Evolutionary conservation across 2,329 filamentous ascomycete species (phyloP), one percentile per base, ranked within the genome.

Genomic region (Kalaharituber pfeilii): DNA sequence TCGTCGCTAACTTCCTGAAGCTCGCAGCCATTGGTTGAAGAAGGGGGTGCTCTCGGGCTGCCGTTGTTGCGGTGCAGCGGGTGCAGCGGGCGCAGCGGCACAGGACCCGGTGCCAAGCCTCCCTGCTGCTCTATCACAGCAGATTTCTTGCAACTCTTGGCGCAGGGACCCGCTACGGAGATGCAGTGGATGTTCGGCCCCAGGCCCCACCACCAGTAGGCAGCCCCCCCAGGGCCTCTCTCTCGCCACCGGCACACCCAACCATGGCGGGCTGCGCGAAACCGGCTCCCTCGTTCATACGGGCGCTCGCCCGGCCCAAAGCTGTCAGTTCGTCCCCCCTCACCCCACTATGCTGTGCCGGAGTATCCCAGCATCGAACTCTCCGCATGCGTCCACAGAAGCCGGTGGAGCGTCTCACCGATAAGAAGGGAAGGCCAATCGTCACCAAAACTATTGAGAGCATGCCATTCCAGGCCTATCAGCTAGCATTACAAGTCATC

Each of bases 381-480:
- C 18, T 47, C 42, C 42, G 42, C n/a, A 47, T 22, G n/a, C 13
- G 13, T 11, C 42, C 42, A 15, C 11, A 18, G n/a, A 47, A 47
- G 5, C 4, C 33, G 13, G 20, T 5, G 8, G 22, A 15, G 5
- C 42, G n/a, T 22, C 18, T 25, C 42, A 15, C 22, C 42, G 42
- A 47, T 22, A 25, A 47, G 26, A 30, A 11, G 3, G 13, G 30
- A 9, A 36, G 24, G 25, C 22, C 3, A 39, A 18, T 11, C 25
- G 28, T 26, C 33, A 27, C 15, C 44, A 55, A 57, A 27, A 63
- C 61, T 5, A 57, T 98, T 66, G 86, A 94, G 72, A 84, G 89
- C 67, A 73, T 98, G 62, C 91, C 91, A 18, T 98, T 93, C 71
- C 89, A 96, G 75, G 91, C 86, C 70, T 98, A 96, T 72, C 91